Evolutionary conservation across 1,139 yeast genomes (phyloP).

Genomic region (Neolecta irregularis): DNA sequence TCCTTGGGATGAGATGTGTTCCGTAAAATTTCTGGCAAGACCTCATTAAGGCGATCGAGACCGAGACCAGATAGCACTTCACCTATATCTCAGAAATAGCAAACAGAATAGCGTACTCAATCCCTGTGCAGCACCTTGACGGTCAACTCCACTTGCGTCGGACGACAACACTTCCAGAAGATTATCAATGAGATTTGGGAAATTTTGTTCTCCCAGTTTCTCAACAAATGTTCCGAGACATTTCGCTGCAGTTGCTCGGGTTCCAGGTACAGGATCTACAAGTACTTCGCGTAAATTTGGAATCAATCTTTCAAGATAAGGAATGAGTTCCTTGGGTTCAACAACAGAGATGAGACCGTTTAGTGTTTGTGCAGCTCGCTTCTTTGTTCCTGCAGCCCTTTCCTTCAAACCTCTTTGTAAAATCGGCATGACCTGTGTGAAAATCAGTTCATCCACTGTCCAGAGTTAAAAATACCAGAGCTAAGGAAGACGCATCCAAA

Average conservation of each 20-base stretch:
- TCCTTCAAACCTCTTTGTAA: conserved; percentile 91
- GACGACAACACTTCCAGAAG: conserved; percentile 64
- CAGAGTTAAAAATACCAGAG: conserved; percentile 37
- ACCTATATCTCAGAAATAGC: no score
- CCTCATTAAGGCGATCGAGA: conserved; percentile 66
- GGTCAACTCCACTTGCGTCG: conserved; percentile 72
- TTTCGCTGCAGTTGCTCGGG: conserved; percentile 94
- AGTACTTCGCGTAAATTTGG: conserved; percentile 79
- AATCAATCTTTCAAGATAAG: conserved; percentile 64
- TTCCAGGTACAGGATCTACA: conserved; percentile 97
- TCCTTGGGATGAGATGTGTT: conserved; percentile 52
- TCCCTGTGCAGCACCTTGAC: conserved; percentile 96
- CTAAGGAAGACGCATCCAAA: conserved; percentile 94
- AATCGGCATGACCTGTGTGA: conserved; percentile 47
- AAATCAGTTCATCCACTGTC: not conserved
- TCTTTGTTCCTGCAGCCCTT: conserved; percentile 78
- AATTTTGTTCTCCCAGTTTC: conserved; percentile 85
- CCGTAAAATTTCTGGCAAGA: conserved; percentile 64
- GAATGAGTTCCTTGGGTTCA: conserved; percentile 69
- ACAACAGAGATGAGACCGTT: conserved; percentile 97
- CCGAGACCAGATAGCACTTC: conserved; percentile 92
- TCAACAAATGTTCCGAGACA: conserved; percentile 94
- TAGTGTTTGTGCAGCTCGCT: conserved; percentile 92
- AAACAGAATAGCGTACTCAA: no score
- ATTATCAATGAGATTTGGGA: conserved; percentile 83